Percentiles rank a stretch among this genome's conserved stretches.
Evolutionary conservation across 257 asterid genomes (phyloP).

Genomic region (Nicotiana paniculata): DNA sequence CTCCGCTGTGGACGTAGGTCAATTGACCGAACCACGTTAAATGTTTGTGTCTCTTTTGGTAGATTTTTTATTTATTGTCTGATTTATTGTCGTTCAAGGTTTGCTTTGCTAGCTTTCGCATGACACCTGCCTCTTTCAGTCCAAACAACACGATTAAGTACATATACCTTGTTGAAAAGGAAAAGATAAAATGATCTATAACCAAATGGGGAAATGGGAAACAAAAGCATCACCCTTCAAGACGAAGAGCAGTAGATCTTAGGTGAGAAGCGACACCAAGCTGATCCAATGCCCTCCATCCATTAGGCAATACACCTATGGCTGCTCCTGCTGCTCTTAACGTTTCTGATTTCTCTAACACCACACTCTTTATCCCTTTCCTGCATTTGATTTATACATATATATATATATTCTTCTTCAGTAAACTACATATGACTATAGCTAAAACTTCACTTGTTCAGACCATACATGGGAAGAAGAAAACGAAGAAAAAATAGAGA

Average conservation of each 20-base stretch:
- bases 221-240: slow-evolving; percentile 14
- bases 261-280: slow-evolving; percentile 29
- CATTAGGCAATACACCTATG: slow-evolving; percentile 24
- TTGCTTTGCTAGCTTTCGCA: too few relatives aligned
- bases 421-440: neutral
- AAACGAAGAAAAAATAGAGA: neutral
- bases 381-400: slow-evolving; percentile 5
- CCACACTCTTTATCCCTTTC: slow-evolving; percentile 28
- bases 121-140: too few relatives aligned
- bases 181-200: too few relatives aligned
- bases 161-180: too few relatives aligned
- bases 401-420: neutral
- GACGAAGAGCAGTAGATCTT: slow-evolving; percentile 17
- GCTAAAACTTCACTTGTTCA: neutral
- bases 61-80: too few relatives aligned
- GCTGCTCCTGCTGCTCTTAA: slow-evolving; percentile 31
- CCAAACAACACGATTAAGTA: too few relatives aligned
- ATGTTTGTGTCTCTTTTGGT: too few relatives aligned
- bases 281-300: slow-evolving; percentile 42
- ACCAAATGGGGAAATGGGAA: too few relatives aligned
- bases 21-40: too few relatives aligned
- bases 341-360: slow-evolving; percentile 22
- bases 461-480: neutral
- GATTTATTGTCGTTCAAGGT: too few relatives aligned
- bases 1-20: too few relatives aligned